Base-by-base conservation (phyloP, 2,329 filamentous ascomycete genomes). In the Colletotrichum chlorophyti region DNA sequence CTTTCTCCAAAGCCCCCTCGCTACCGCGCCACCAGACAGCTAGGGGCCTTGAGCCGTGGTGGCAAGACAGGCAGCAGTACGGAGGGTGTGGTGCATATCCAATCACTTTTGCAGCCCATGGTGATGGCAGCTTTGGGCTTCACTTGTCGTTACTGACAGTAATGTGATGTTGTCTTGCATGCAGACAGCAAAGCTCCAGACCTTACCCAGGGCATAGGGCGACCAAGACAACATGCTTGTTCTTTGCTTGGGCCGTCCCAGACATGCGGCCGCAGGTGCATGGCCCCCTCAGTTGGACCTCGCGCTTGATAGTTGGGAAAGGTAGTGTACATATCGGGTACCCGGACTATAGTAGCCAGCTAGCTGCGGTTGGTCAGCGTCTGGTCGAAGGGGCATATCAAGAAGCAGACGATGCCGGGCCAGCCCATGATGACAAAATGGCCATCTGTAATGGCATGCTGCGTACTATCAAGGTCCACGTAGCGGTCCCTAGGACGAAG, bases 121-220 rank as follows among this genome's bases (percentile, higher is more conserved):
- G n/a, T n/a, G n/a, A n/a, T n/a, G n/a, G n/a, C n/a, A n/a, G n/a
- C n/a, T n/a, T n/a, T n/a, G n/a, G n/a, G n/a, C n/a, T n/a, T n/a
- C n/a, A n/a, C n/a, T n/a, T n/a, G 21, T 55, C 57, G 50, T 60
- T 14, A 17, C 51, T 31, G 38, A n/a, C n/a, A n/a, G n/a, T n/a
- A n/a, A n/a, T n/a, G n/a, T n/a, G n/a, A n/a, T n/a, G n/a, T n/a
- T n/a, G n/a, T n/a, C n/a, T n/a, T n/a, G n/a, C n/a, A n/a, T n/a
- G n/a, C n/a, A n/a, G n/a, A n/a, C n/a, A n/a, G n/a, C n/a, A n/a
- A n/a, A n/a, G n/a, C 31, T 45, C 32, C 48, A 59, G 49, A 48
- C 29, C 29, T 43, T 43, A 32, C 29, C 42, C 35, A 48, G 19
- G 35, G 31, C 26, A 35, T 21, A 34, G 31, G 41, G 19, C 21